A percentile compares a stretch with the other conserved stretches of the same genome.
Evolutionary conservation across 2,329 filamentous ascomycete species (phyloP).

Genomic region (Beauveria sp.): DNA sequence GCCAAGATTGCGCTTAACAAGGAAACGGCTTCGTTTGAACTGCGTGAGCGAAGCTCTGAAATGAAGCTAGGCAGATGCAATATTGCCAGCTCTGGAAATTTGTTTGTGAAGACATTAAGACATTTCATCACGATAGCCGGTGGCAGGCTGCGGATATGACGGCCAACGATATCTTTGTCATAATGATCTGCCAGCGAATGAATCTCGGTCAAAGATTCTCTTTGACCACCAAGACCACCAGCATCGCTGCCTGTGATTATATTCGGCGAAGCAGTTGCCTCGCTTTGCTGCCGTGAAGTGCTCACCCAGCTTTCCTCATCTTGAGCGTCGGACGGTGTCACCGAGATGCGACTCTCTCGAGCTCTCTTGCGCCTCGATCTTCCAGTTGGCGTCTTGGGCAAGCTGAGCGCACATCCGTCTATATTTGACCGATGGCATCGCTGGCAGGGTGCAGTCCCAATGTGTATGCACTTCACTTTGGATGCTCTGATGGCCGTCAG

Average conservation of each 20-base stretch:
- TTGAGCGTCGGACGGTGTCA: background rate
- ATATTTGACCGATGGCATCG: constrained; percentile 22
- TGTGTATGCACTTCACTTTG: constrained; percentile 29
- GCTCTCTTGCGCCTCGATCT: constrained; percentile 3
- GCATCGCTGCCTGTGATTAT: background rate
- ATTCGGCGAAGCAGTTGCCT: background rate
- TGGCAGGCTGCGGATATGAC: constrained; percentile 20
- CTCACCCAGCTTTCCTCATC: background rate
- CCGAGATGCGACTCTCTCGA: background rate
- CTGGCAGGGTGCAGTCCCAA: constrained; percentile 23
- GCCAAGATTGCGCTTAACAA: constrained; percentile 23
- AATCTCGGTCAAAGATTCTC: background rate
- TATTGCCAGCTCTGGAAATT: constrained; percentile 27
- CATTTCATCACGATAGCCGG: constrained; percentile 23
- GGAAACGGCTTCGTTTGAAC: constrained; percentile 21
- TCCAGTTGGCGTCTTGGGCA: constrained; percentile 14
- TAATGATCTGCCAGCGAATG: background rate
- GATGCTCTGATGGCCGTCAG: constrained; percentile 20
- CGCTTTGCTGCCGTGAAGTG: background rate
- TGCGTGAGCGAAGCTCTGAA: constrained; percentile 15
- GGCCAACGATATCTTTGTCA: constrained; percentile 5
- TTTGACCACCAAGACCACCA: background rate
- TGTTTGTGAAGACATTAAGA: constrained; percentile 26
- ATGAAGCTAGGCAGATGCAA: constrained; percentile 27
- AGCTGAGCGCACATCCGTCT: constrained; percentile 20